These are phyloP conservation scores for Populus hybrid DNA, from an alignment of 441 rosid species.

Conservation along the genomic window DNA sequence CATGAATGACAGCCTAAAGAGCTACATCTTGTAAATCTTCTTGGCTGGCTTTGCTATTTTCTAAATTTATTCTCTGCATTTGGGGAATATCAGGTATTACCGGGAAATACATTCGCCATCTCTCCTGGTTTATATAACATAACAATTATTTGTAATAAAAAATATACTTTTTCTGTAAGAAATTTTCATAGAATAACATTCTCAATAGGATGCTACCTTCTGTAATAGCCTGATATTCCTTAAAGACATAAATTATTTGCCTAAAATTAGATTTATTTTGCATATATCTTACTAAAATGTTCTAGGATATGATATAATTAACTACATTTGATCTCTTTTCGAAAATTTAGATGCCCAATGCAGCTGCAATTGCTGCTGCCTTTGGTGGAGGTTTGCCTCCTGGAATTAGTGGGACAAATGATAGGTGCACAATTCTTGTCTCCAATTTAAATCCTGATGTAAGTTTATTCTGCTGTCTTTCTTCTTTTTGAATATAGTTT, in stretches of 20 bases:
- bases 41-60: not conserved
- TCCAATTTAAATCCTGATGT: constrained; percentile 92
- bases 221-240: not conserved
- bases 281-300: too few species aligned
- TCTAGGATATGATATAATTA: constrained; percentile 3
- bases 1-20: not conserved
- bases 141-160: not conserved
- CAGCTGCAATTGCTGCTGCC: constrained; percentile 92
- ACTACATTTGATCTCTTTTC: not conserved
- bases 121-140: not conserved
- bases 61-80: not conserved
- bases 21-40: not conserved
- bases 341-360: constrained; percentile 70
- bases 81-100: not conserved
- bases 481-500: constrained; percentile 5
- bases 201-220: not conserved
- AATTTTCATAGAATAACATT: not conserved
- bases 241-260: not conserved
- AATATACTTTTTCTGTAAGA: not conserved
- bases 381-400: constrained; percentile 97
- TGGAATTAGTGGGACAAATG: constrained; percentile 93
- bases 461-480: constrained; percentile 25
- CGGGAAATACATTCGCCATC: not conserved
- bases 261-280: not conserved
- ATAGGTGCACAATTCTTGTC: constrained; percentile 84